Evolutionary conservation across 257 asterid genomes (phyloP).

Genomic region (Nicotiana tomentosiformis): DNA sequence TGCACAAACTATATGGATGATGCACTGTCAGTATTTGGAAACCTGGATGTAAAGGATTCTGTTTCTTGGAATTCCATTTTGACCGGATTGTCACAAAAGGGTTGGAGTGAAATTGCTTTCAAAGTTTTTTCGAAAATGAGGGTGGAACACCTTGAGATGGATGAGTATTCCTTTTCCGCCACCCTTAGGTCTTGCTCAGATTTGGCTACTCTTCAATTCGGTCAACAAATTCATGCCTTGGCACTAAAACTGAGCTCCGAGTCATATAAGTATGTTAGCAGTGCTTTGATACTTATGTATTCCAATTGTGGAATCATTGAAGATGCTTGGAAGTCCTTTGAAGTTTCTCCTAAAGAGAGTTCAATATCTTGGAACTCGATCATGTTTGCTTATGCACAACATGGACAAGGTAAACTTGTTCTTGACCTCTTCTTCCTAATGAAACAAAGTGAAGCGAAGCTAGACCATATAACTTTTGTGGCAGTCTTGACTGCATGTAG

Average conservation of each 20-base stretch:
- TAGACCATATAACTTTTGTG: constrained; percentile 79
- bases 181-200: constrained; percentile 75
- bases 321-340: constrained; percentile 63
- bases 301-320: constrained; percentile 75
- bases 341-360: constrained; percentile 44
- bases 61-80: constrained; percentile 78
- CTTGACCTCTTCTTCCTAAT: constrained; percentile 56
- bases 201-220: constrained; percentile 65
- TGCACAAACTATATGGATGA: constrained; percentile 40
- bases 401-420: constrained; percentile 68
- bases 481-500: constrained; percentile 87
- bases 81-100: constrained; percentile 75
- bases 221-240: constrained; percentile 62
- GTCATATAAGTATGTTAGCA: constrained; percentile 53
- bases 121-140: constrained; percentile 51
- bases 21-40: constrained; percentile 44
- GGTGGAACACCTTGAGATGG: constrained; percentile 38
- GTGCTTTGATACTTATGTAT: constrained; percentile 77
- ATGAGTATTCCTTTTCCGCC: constrained; percentile 72
- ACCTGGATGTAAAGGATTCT: constrained; percentile 40
- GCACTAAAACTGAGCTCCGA: constrained; percentile 54
- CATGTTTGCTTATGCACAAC: constrained; percentile 80
- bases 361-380: constrained; percentile 83
- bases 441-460: constrained; percentile 42
- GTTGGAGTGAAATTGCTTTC: constrained; percentile 55